Base-by-base conservation (phyloP, 192 early-diverging fungal species). In the Coemansia pectinata region DNA sequence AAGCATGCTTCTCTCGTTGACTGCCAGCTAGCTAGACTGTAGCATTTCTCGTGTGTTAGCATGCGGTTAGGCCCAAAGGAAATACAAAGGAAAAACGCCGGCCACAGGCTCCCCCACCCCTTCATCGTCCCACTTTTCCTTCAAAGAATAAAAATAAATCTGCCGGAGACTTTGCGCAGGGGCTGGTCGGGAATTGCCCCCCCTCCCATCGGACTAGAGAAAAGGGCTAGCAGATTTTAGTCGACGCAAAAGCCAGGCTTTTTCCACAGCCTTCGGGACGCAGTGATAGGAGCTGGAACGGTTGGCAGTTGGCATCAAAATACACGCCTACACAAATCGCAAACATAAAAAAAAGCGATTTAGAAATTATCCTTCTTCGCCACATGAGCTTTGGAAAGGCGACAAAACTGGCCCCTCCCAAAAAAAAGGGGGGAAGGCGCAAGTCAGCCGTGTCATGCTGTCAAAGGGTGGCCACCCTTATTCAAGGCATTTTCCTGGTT, bases 211-310 rank as follows among this genome's bases (percentile, higher is more conserved):
- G 55, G 31, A 34, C 55, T 34, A 33, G 15, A 7, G 17, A 33
- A 50, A 50, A n/a, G 23, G 33, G 40, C 62, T 52, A 81, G 66
- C 70, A 81, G 9, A 38, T 53, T 33, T 67, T 66, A 7, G 74
- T 47, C 60, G 78, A 68, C 21, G 78, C 64, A 70, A 81, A 73
- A 4, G 79, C 52, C 70, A 81, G 53, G 50, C 71, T 34, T 5
- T 50, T 40, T 11, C 66, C 64, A 33, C 45, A 63, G 52, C 57
- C 57, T 50, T 81, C 65, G n/a, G 66, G 71, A 8, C 42, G 42
- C 53, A 81, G 64, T 34, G 64, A 47, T 45, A 81, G 60, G n/a
- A 71, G 71, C 73, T 81, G 79, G 71, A 70, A 69, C 39, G 74
- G 74, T 67, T 63, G 67, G 17, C 67, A 70, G 31, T 60, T 62